A percentile compares a stretch with the other conserved stretches of the same genome.
Evolutionary conservation across 2,329 filamentous ascomycete genomes (phyloP).

Genomic region (Fusarium sp.): DNA sequence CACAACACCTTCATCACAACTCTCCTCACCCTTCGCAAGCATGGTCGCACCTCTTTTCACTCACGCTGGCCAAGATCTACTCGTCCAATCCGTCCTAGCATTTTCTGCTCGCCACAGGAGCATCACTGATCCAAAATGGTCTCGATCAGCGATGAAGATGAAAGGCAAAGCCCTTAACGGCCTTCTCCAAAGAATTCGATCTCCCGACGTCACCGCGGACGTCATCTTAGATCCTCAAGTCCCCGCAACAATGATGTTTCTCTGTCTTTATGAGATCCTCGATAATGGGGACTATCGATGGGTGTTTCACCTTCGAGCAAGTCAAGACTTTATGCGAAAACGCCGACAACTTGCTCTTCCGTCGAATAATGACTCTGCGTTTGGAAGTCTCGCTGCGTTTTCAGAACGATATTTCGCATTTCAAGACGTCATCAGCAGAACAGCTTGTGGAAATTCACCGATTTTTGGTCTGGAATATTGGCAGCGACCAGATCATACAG

Average conservation of each 20-base stretch:
- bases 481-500: constrained; percentile 42
- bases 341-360: constrained; percentile 45
- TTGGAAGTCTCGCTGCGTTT: constrained; percentile 40
- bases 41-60: constrained; percentile 39
- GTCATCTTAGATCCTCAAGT: constrained; percentile 35
- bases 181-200: constrained; percentile 11
- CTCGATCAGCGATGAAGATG: constrained; percentile 27
- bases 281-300: constrained; percentile 48
- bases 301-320: constrained; percentile 60
- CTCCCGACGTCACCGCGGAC: constrained; percentile 19
- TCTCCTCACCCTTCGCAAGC: constrained; percentile 31
- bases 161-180: constrained; percentile 30
- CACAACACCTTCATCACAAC: constrained; percentile 32
- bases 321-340: constrained; percentile 57
- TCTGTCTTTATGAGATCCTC: constrained; percentile 40
- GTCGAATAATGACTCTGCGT: background rate
- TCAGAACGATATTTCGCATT: constrained; percentile 62
- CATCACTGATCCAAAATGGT: constrained; percentile 29
- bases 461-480: constrained; percentile 61
- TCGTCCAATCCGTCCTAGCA: constrained; percentile 34
- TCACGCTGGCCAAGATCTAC: constrained; percentile 26
- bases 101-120: constrained; percentile 38
- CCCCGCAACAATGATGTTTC: constrained; percentile 40
- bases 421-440: constrained; percentile 62
- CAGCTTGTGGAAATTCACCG: constrained; percentile 59